Conservation (phyloP, 225 moss, liverwort and hornwort species). For the Marchantia paleacea region DNA sequence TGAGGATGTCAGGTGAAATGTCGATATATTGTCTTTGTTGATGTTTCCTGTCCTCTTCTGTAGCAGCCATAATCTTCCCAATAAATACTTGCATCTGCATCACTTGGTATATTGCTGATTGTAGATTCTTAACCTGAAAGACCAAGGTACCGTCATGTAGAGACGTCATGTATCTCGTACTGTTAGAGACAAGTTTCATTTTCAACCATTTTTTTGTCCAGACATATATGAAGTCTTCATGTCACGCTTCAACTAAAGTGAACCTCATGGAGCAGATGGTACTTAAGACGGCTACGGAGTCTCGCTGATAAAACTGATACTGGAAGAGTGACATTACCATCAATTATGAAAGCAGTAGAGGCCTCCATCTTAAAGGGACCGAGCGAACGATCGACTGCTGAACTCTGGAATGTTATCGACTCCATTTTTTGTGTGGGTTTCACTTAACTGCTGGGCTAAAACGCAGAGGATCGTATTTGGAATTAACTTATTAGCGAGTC, state of each 20-base stretch:
- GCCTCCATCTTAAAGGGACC: conserved; percentile 58
- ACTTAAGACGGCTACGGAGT: conserved; percentile 71
- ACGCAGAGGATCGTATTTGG: neutral
- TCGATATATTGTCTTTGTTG: neutral
- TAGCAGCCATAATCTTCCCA: neutral
- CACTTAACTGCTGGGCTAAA: neutral
- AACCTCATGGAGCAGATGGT: conserved; percentile 64
- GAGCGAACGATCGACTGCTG: conserved; percentile 62
- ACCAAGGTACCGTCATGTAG: neutral
- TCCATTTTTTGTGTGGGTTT: conserved; percentile 55
- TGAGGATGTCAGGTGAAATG: neutral
- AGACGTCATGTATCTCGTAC: neutral
- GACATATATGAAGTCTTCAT: neutral
- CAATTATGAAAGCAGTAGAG: conserved; percentile 67
- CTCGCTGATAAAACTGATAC: conserved; percentile 95
- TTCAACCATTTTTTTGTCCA: neutral
- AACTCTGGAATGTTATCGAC: conserved; percentile 78
- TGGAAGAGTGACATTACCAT: conserved; percentile 88
- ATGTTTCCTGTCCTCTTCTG: neutral
- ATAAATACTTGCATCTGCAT: neutral
- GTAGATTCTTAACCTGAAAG: neutral
- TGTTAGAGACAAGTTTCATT: neutral
- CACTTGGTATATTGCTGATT: neutral
- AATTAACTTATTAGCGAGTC: neutral
- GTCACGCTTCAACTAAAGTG: conserved; percentile 15